These are phyloP conservation scores for Cladochytrium replicatum DNA, from an alignment of 192 early-diverging fungal genomes.

Conservation along the genomic window DNA sequence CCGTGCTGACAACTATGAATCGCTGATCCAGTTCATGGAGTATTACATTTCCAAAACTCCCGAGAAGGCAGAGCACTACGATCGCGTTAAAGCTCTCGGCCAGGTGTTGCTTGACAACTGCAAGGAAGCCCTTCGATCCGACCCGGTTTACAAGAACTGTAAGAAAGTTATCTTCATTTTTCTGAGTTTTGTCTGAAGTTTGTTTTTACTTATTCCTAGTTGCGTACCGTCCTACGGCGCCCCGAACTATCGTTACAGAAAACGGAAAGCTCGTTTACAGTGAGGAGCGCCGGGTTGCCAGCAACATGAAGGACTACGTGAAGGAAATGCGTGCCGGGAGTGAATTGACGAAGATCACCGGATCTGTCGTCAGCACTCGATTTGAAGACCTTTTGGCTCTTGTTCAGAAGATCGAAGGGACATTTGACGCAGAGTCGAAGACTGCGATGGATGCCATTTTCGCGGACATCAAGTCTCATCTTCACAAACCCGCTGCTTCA, in stretches of 20 bases:
- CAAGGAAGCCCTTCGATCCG: constrained; percentile 60
- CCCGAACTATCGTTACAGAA: constrained; percentile 67
- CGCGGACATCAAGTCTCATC: constrained; percentile 20
- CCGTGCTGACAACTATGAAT: constrained; percentile 56
- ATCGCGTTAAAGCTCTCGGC: constrained; percentile 67
- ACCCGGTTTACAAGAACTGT: constrained; percentile 86
- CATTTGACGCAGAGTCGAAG: constrained; percentile 18
- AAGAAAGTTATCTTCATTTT: constrained; percentile 19
- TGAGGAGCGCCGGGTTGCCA: constrained; percentile 73
- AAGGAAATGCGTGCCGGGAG: constrained; percentile 60
- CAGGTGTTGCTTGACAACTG: constrained; percentile 83
- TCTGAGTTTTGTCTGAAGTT: constrained; percentile 2
- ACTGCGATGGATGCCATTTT: constrained; percentile 26
- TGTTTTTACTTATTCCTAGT: constrained; percentile 29
- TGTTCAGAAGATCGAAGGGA: constrained; percentile 12
- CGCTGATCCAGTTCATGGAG: constrained; percentile 74
- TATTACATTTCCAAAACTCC: constrained; percentile 74
- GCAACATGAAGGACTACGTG: constrained; percentile 91
- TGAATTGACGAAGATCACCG: constrained; percentile 29
- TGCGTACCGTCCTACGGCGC: constrained; percentile 69
- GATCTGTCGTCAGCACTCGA: constrained; percentile 46
- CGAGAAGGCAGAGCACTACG: constrained; percentile 74
- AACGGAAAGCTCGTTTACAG: constrained; percentile 75
- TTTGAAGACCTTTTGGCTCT: constrained; percentile 32
- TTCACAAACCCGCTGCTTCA: constrained; percentile 6